Percentiles rank a stretch among this genome's conserved stretches.
Conservation (phyloP, 163 green algal genomes). For the Chlorella variabilis region DNA sequence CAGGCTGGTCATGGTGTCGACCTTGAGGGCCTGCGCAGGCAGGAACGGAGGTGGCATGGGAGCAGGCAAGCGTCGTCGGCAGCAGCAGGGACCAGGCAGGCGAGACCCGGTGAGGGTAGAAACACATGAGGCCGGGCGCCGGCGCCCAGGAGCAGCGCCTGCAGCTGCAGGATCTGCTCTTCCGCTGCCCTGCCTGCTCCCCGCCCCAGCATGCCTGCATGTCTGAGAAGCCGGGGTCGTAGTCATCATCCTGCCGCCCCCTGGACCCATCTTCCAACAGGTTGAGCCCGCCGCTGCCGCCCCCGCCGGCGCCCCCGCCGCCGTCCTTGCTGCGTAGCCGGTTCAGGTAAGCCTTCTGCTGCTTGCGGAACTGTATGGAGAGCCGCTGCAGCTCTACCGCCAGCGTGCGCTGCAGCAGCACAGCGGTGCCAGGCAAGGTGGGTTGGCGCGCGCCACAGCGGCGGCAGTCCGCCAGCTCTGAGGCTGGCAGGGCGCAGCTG, state of each 20-base stretch:
- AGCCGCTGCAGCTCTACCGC: constrained; percentile 78
- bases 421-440: too few species aligned
- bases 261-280: constrained; percentile 65
- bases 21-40: constrained; percentile 57
- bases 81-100: neutral
- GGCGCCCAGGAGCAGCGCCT: too few species aligned
- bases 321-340: constrained; percentile 85
- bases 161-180: too few species aligned
- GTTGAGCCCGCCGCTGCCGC: constrained; percentile 53
- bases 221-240: constrained; percentile 81
- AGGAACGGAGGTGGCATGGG: neutral
- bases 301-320: constrained; percentile 49
- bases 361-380: constrained; percentile 91
- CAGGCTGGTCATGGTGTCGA: constrained; percentile 78
- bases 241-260: constrained; percentile 38
- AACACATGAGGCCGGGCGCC: too few species aligned
- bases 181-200: too few species aligned
- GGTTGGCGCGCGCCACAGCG: too few species aligned
- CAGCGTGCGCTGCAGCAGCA: constrained; percentile 60
- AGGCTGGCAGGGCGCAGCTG: too few species aligned
- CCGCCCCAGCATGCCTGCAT: constrained; percentile 56
- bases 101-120: too few species aligned
- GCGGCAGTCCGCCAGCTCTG: too few species aligned
- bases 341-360: constrained; percentile 93
- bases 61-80: neutral